Base-by-base conservation (phyloP, 495 filamentous ascomycete genomes). In the Penicillium nucicola region DNA sequence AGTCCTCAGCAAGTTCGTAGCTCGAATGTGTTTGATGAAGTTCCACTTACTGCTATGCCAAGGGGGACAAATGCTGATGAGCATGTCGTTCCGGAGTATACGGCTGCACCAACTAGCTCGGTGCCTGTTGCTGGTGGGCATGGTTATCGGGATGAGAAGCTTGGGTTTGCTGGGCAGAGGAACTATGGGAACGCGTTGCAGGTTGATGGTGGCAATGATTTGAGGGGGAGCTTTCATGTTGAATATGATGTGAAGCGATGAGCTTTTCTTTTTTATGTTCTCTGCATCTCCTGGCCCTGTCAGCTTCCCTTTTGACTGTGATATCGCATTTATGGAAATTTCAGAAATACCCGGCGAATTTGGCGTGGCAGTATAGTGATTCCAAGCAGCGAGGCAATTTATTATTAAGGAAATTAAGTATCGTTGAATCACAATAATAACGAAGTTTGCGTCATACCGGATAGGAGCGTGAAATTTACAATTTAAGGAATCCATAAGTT, bases 121-220 rank as follows among this genome's bases (percentile, higher is more conserved):
- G 55, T 44, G 18, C 41, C 53, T 13, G 52, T 37, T 0, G 33
- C 38, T 19, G 46, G 33, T 20, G 47, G 40, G 32, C 35, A 48
- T 2, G 32, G 25, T 4, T 72, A 61, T 43, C 55, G 60, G 12
- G 64, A 76, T 51, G 68, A 75, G 58, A 79, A 79, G 48, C 5
- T 73, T 32, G 74, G 75, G 4, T 78, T 73, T 52, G 76, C 70
- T 3, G 75, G 75, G 1, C 57, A 74, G 48, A 64, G 75, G 41
- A 60, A 61, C 25, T 59, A 58, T 38, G 50, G 44, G 2, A 8
- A 52, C 36, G 61, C 63, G 15, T 42, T 70, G 5, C 55, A 67
- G 42, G 55, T 65, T 25, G 57, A 64, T 44, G 48, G 52, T 0
- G 46, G 33, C 4, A 47, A 60, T 15, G 57, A 58, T 33, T 32